phyloP scores from a whole-genome alignment of 148 eudicot species.

The Amaranthus cruentus region DNA sequence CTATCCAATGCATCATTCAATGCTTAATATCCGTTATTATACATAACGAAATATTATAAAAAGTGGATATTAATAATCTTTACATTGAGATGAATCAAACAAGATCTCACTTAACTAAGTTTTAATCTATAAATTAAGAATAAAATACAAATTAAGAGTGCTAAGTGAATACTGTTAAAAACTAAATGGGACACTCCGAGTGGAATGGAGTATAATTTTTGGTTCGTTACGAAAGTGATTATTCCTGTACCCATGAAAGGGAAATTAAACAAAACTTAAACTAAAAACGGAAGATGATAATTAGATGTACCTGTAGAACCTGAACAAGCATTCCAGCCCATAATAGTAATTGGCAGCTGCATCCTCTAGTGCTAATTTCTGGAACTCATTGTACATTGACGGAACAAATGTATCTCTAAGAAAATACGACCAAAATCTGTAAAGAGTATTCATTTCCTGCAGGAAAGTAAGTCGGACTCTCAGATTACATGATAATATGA shows the following conservation, averaged over 20 bases:
- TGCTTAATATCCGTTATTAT: too few species aligned
- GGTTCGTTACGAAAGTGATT: too few species aligned
- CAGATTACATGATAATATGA: neutral
- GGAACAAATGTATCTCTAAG: slow-evolving; percentile 65
- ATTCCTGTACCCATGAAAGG: neutral
- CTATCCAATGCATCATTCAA: too few species aligned
- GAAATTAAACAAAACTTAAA: neutral
- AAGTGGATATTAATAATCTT: too few species aligned
- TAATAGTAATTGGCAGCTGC: slow-evolving; percentile 74
- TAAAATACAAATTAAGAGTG: too few species aligned
- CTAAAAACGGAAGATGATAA: neutral
- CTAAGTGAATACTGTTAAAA: too few species aligned
- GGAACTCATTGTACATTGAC: slow-evolving; percentile 78
- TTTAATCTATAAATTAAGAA: too few species aligned
- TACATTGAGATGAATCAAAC: too few species aligned
- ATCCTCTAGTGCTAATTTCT: slow-evolving; percentile 75
- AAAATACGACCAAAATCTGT: slow-evolving; percentile 91
- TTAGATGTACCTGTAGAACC: slow-evolving; percentile 71
- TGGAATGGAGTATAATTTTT: too few species aligned
- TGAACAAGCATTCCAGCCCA: slow-evolving; percentile 89
- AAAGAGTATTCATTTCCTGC: slow-evolving; percentile 98
- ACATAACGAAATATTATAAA: too few species aligned
- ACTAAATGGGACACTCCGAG: too few species aligned
- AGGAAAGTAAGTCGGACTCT: slow-evolving; percentile 9
- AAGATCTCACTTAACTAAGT: too few species aligned